Evolutionary conservation across 495 filamentous ascomycete species (phyloP), one percentile per base, ranked within the genome.

Genomic region (Xanthoparmelia taractica): DNA sequence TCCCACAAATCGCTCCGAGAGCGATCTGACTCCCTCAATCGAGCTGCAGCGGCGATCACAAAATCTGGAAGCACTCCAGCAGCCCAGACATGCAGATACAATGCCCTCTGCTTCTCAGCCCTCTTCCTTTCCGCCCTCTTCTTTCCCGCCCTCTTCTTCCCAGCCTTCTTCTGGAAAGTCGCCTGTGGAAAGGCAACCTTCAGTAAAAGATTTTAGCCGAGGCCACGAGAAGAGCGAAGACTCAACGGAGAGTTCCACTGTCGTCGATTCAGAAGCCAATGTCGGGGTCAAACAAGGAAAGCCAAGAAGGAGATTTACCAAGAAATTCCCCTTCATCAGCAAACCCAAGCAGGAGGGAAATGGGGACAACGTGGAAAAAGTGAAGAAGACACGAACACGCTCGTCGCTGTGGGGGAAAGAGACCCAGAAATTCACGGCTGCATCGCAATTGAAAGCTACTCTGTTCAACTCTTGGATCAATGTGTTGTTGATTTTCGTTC

Each of bases 391-490:
- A 40, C 72, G 64, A 54, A 64, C 64, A 47, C 38, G 55, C 27
- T 65, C 58, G 48, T 65, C 70, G 20, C 69, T 78, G 47, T 70
- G 77, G 67, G n/a, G 15, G 29, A 64, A 60, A 41, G 65, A 67
- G 7, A 36, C 27, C 1, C 77, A 80, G 23, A 81, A 78, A 54
- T 91, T 85, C 63, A 92, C 88, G 0, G 66, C 86, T n/a, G 74
- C 74, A 52, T 84, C 86, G 63, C 91, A 95, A 72, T 66, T 94
- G 41, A 81, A 79, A 55, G 82, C 84, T 13, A 89, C 87, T 0
- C 58, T 96, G 7, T 81, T 95, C 67, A 84, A 84, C 66, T 92
- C 88, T 1, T 93, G 88, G 83, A 87, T 96, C 69, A 96, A 96
- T 70, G 65, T 96, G 17, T 73, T 96, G 18, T 69, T 96, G n/a